Conservation (phyloP, 257 asterid genomes). For the Linderniella brevidens region DNA sequence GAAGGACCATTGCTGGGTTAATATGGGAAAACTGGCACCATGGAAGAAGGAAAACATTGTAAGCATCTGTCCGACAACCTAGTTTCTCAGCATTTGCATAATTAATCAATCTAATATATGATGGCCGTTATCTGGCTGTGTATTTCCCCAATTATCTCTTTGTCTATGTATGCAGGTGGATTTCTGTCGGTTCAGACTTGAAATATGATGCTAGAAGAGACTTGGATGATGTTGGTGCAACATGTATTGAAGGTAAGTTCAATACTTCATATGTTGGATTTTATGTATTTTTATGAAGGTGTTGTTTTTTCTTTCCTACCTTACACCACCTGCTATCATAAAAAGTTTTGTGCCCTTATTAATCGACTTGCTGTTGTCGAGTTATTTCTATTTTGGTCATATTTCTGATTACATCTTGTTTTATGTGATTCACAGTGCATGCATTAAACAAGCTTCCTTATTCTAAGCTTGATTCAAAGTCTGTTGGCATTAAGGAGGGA, state of each 20-base stretch:
- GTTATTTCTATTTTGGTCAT: slow-evolving; percentile 14
- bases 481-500: slow-evolving; percentile 78
- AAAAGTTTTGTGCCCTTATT: too few relatives aligned
- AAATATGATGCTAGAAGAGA: slow-evolving; percentile 90
- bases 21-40: slow-evolving; percentile 98
- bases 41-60: slow-evolving; percentile 82
- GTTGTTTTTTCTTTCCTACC: too few relatives aligned
- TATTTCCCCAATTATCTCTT: slow-evolving; percentile 12
- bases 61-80: slow-evolving; percentile 13
- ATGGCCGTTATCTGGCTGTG: too few relatives aligned
- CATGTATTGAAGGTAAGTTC: slow-evolving; percentile 54
- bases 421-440: slow-evolving; percentile 50
- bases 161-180: slow-evolving; percentile 49
- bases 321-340: too few relatives aligned
- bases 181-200: slow-evolving; percentile 97
- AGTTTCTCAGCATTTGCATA: too few relatives aligned
- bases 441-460: slow-evolving; percentile 97
- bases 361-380: not conserved
- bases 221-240: slow-evolving; percentile 88
- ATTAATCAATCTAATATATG: too few relatives aligned
- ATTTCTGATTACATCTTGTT: slow-evolving; percentile 4
- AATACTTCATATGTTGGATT: not conserved
- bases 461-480: slow-evolving; percentile 86
- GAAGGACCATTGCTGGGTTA: slow-evolving; percentile 91
- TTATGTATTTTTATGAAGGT: too few relatives aligned